Base-by-base conservation (phyloP, 192 early-diverging fungal species). In the Entomortierella lignicola region DNA sequence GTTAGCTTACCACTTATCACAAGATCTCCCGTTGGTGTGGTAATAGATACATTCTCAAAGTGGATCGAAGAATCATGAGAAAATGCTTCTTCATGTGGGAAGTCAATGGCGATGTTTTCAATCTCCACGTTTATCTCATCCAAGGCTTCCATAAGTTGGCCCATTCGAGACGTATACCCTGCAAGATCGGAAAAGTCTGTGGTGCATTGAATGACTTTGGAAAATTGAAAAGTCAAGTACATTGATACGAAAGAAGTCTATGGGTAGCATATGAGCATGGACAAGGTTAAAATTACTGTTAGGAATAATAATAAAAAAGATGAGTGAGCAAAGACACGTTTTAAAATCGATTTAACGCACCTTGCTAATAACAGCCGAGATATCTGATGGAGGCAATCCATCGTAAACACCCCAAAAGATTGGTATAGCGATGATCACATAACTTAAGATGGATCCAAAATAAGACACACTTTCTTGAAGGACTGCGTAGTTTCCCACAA, bases 401-500 rank as follows among this genome's bases (percentile, higher is more conserved):
- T 94, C 92, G 79, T 95, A 97, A 20, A 58, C 60, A n/a, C 95
- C 94, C 51, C 80, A 63, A 63, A 97, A 92, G 26, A 97, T 91
- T 18, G 94, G 95, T 23, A 95, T 87, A 0, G 91, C 91, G 39
- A 97, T 89, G 20, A 94, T 87, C 3, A 93, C 80, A 66, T 96
- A 97, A 50, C 91, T 92, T 13, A 96, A 72, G 5, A 95, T 90
- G 0, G 92, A 88, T 6, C 94, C 94, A 83, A 92, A 81, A 59
- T 97, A 97, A 23, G 88, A 80, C 37, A 93, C 88, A 50, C 85
- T 81, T 34, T 90, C 83, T 23, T 89, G 94, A 39, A 84, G 60
- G 56, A 80, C 88, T 89, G 55, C n/a, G n/a, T n/a, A n/a, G n/a
- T n/a, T 21, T 23, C 2, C n/a, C n/a, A n/a, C n/a, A n/a, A 8